Conservation (phyloP, 257 asterid species). For the Solanum okadae region DNA sequence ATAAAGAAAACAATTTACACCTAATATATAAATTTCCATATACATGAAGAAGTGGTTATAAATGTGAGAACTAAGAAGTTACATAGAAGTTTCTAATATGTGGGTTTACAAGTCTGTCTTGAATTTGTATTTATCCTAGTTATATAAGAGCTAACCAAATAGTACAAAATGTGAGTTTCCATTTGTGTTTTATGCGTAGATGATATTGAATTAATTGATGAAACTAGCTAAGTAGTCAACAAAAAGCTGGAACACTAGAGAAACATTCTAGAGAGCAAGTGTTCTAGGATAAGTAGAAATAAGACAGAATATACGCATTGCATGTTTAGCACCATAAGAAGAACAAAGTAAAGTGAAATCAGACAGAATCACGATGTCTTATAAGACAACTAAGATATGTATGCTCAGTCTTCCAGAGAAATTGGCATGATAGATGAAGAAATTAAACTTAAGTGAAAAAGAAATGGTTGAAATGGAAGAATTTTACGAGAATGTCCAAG, state of each 20-base stretch:
- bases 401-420: neutral
- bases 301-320: neutral
- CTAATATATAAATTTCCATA: neutral
- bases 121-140: neutral
- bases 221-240: neutral
- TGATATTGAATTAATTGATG: neutral
- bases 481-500: neutral
- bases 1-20: neutral
- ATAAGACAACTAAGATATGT: neutral
- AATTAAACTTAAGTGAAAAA: neutral
- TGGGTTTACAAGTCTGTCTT: neutral
- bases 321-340: neutral
- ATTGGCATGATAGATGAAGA: neutral
- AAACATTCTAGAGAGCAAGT: neutral
- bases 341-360: neutral
- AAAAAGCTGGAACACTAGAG: neutral
- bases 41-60: neutral
- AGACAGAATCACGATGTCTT: neutral
- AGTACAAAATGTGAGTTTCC: neutral
- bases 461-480: neutral
- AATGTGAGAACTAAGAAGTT: neutral
- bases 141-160: neutral
- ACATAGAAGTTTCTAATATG: neutral
- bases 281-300: neutral
- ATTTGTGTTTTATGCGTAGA: neutral